Evolutionary conservation across 1,139 yeast genomes (phyloP).

Genomic region (Kurtzmaniella quercitrusa): DNA sequence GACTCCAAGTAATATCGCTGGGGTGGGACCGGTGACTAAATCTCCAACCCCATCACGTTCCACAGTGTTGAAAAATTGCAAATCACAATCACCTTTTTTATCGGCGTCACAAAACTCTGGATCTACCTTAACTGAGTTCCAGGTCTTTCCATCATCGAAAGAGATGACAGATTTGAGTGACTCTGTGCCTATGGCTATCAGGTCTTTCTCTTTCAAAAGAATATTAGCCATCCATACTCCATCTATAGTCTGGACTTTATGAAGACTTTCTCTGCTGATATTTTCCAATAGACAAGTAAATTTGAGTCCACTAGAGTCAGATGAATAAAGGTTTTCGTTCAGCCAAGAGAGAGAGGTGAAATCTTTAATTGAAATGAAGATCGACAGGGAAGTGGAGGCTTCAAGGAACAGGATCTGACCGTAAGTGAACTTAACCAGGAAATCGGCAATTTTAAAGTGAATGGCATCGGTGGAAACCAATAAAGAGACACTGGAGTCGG

Average conservation of each 20-base stretch:
- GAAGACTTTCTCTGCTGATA: conserved; percentile 40
- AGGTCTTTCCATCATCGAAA: conserved; percentile 61
- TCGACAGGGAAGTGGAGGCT: conserved; percentile 47
- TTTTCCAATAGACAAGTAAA: conserved; percentile 46
- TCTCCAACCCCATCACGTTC: conserved; percentile 55
- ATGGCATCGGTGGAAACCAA: conserved; percentile 58
- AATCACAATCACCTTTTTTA: conserved; percentile 49
- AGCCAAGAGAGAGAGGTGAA: conserved; percentile 16
- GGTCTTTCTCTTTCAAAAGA: conserved; percentile 18
- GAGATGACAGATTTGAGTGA: conserved; percentile 35
- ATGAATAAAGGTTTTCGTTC: conserved; percentile 39
- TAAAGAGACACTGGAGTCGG: conserved; percentile 39
- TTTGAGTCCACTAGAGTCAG: conserved; percentile 61
- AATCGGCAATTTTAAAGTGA: conserved; percentile 47
- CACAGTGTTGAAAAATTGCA: conserved; percentile 49
- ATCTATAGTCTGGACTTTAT: conserved; percentile 57
- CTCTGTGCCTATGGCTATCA: conserved; percentile 4
- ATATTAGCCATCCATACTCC: conserved; percentile 66
- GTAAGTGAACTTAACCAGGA: conserved; percentile 39
- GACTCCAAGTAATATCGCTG: conserved; percentile 63
- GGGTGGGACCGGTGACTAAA: conserved; percentile 60
- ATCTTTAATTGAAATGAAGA: conserved; percentile 50
- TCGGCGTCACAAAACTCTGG: conserved; percentile 30
- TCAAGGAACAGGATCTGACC: conserved; percentile 51
- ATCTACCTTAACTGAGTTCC: conserved; percentile 49